Evolutionary conservation across 495 filamentous ascomycete species (phyloP).

Genomic region (Neurospora sp.): DNA sequence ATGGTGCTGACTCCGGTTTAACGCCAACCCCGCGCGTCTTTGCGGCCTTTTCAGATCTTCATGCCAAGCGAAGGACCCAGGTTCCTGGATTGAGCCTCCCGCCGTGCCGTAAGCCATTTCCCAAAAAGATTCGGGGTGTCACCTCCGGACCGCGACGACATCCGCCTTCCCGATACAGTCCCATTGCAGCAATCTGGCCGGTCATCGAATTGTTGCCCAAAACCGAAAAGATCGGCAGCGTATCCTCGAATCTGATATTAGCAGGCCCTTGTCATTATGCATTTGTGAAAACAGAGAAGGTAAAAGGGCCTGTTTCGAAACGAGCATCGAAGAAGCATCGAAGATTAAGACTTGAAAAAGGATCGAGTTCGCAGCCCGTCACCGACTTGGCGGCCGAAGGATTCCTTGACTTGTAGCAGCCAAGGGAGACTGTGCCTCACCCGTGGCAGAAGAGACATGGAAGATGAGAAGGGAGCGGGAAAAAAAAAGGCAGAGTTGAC

Average conservation of each 20-base stretch:
- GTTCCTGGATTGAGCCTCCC: conserved; percentile 22
- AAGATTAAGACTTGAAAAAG: background rate
- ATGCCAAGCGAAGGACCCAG: background rate
- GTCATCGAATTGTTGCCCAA: background rate
- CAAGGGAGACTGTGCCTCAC: background rate
- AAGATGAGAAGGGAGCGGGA: background rate
- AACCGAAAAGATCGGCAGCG: background rate
- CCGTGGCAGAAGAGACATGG: background rate
- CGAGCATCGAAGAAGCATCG: background rate
- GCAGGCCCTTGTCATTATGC: background rate
- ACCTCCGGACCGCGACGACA: conserved; percentile 11
- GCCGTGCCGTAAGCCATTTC: conserved; percentile 19
- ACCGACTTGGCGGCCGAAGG: background rate
- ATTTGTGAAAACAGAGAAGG: background rate
- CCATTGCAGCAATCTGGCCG: background rate
- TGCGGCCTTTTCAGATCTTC: too few species aligned
- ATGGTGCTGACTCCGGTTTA: background rate
- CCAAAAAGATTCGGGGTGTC: conserved; percentile 16
- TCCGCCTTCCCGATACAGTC: background rate
- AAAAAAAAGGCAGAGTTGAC: background rate
- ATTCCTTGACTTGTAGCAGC: background rate
- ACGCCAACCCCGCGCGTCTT: background rate
- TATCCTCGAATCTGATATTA: background rate
- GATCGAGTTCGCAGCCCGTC: background rate
- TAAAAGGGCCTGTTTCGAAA: background rate